Base-by-base conservation (phyloP, 169 alveolate species). In the Plasmodium ovale region DNA sequence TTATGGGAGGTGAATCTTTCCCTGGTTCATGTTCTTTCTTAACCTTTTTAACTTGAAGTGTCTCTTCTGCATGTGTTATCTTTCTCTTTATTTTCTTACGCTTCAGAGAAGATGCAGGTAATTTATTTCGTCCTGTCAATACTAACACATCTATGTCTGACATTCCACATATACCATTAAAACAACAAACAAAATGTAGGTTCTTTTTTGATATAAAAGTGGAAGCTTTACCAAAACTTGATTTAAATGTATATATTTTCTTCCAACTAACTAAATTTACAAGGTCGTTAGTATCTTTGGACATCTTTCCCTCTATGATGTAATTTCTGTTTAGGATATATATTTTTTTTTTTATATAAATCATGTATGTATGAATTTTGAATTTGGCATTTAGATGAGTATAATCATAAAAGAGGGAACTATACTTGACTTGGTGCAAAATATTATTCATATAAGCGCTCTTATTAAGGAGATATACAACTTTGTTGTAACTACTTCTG, bases 391-490 rank as follows among this genome's bases (percentile, higher is more conserved):
- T 77, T 2, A 77, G 10, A 37, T 59, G 29, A 12, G 88, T 39
- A 35, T 67, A 39, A 27, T 77, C 88, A 62, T 37, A 62, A 25
- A 77, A 77, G 1, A 77, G 56, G 5, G 69, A 27, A 62, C 62
- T 68, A 3, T 62, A 21, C 49, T 47, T 77, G 12, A 62, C 14
- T 14, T 27, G n/a, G 2, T 77, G 69, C 12, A 77, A 53, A 9
- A 42, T 54, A 3, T 53, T 39, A 25, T 77, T 77, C 5, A 53
- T 54, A 47, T 77, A 77, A 21, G 77, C 27, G 29, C 53, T 33
- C 14, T 44, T 77, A 60, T 62, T 77, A 77, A 77, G 62, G 29
- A 77, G 31, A 62, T 77, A 77, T 19, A 77, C 33, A 4, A 77
- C 49, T 35, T 62, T 77, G 19, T 77, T 64, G 37, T 77, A 60